A percentile compares a stretch with the other conserved stretches of the same genome.
These are phyloP conservation scores for Solanum infundibuliforme DNA, from an alignment of 257 asterid species.

Conservation along the genomic window DNA sequence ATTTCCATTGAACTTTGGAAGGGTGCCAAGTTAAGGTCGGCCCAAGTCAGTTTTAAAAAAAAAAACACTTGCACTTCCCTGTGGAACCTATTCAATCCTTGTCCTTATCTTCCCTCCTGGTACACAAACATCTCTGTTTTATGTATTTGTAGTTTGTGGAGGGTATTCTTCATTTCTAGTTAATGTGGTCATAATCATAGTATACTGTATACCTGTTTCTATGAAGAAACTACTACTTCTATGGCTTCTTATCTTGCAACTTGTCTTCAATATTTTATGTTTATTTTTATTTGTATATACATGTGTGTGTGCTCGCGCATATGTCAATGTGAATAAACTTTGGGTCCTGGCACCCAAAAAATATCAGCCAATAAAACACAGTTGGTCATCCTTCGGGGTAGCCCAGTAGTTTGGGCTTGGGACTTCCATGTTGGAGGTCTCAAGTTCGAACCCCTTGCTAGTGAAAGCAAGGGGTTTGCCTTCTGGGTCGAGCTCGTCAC, in stretches of 20 bases:
- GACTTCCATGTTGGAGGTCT: no score
- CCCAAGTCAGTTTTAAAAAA: background rate
- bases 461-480: no score
- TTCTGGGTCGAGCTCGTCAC: no score
- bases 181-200: background rate
- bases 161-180: background rate
- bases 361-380: background rate
- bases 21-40: background rate
- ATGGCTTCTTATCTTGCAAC: background rate
- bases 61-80: background rate
- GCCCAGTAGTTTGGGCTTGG: no score
- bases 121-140: background rate
- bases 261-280: background rate
- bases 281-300: background rate
- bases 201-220: background rate
- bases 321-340: background rate
- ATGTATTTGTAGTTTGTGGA: background rate
- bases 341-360: background rate
- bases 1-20: background rate
- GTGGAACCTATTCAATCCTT: background rate
- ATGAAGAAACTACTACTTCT: background rate
- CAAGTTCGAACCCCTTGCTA: no score
- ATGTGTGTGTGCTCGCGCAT: background rate
- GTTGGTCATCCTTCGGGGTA: background rate
- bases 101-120: background rate